Evolutionary conservation across 2,329 filamentous ascomycete species (phyloP).

Genomic region (Elsinoe batatas): DNA sequence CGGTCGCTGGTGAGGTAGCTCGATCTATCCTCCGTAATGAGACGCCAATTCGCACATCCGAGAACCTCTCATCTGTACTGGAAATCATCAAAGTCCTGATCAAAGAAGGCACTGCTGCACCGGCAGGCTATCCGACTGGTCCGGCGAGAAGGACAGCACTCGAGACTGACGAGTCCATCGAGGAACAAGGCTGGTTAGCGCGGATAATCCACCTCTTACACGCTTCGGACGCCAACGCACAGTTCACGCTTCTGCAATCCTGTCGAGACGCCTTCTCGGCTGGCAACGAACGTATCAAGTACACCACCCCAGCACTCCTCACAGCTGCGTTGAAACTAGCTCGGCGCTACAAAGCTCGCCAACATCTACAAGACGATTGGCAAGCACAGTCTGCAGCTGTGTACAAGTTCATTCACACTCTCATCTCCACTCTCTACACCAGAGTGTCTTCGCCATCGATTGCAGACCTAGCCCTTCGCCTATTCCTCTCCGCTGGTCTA

Average conservation of each 20-base stretch:
- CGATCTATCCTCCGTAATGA: slow-evolving; percentile 73
- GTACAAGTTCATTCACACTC: slow-evolving; percentile 91
- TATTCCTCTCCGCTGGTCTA: slow-evolving; percentile 88
- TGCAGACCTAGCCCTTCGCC: slow-evolving; percentile 75
- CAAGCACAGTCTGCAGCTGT: slow-evolving; percentile 65
- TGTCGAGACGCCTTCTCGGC: slow-evolving; percentile 78
- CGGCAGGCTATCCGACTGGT: slow-evolving; percentile 74
- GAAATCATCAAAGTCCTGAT: slow-evolving; percentile 85
- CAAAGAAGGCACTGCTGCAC: slow-evolving; percentile 73
- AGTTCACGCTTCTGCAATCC: slow-evolving; percentile 86
- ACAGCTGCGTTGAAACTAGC: slow-evolving; percentile 85
- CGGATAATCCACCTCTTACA: slow-evolving; percentile 82
- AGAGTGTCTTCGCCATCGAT: slow-evolving; percentile 63
- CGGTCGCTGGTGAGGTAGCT: slow-evolving; percentile 81
- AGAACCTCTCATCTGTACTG: slow-evolving; percentile 78
- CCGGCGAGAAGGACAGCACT: slow-evolving; percentile 60
- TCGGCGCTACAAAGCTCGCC: slow-evolving; percentile 75
- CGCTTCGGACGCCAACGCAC: slow-evolving; percentile 77
- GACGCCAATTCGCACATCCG: slow-evolving; percentile 64
- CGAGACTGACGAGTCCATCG: slow-evolving; percentile 94
- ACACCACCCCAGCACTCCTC: slow-evolving; percentile 85
- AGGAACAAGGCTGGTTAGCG: slow-evolving; percentile 95
- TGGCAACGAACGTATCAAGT: slow-evolving; percentile 90
- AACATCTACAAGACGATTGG: slow-evolving; percentile 75
- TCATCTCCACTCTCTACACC: slow-evolving; percentile 76